Percentiles rank a stretch among this genome's conserved stretches.
These are phyloP conservation scores for Septoria linicola DNA, from an alignment of 2,329 filamentous ascomycete genomes.

Conservation along the genomic window DNA sequence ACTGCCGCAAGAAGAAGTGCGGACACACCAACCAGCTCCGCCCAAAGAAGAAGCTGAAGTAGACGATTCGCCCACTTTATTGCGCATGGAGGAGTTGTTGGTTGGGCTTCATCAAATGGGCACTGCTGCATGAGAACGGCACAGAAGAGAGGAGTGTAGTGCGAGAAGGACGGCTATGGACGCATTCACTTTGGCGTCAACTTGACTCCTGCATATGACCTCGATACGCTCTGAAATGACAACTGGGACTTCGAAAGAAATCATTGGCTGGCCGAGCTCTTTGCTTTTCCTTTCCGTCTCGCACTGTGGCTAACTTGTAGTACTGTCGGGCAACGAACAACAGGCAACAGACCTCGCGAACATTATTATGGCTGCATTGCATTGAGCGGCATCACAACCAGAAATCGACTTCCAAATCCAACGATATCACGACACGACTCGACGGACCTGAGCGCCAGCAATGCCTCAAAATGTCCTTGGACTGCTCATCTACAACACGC, in stretches of 20 bases:
- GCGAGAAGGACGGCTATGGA: slow-evolving; percentile 14
- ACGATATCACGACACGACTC: no score
- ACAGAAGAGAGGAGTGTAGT: slow-evolving; percentile 7
- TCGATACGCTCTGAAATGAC: slow-evolving; percentile 13
- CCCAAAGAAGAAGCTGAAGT: slow-evolving; percentile 99
- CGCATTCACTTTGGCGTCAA: slow-evolving; percentile 15
- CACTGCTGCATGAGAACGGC: slow-evolving; percentile 2
- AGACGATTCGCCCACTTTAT: slow-evolving; percentile 36
- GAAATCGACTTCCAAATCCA: no score
- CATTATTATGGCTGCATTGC: no score
- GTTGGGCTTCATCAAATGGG: slow-evolving; percentile 2
- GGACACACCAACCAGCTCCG: slow-evolving; percentile 99
- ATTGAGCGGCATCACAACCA: no score
- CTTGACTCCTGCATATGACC: slow-evolving; percentile 14
- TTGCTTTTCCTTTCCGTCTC: no score
- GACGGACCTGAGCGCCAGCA: no score
- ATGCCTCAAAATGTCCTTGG: no score
- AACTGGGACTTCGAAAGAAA: slow-evolving; percentile 13
- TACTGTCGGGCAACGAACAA: no score
- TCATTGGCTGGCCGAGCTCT: no score
- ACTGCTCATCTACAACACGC: no score
- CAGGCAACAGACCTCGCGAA: no score
- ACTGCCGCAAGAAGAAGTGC: slow-evolving; percentile 99
- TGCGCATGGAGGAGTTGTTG: slow-evolving; percentile 12
- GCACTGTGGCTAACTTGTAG: no score